phyloP scores from a whole-genome alignment of 2,329 filamentous ascomycete species.

The Curvularia eragrostidis region DNA sequence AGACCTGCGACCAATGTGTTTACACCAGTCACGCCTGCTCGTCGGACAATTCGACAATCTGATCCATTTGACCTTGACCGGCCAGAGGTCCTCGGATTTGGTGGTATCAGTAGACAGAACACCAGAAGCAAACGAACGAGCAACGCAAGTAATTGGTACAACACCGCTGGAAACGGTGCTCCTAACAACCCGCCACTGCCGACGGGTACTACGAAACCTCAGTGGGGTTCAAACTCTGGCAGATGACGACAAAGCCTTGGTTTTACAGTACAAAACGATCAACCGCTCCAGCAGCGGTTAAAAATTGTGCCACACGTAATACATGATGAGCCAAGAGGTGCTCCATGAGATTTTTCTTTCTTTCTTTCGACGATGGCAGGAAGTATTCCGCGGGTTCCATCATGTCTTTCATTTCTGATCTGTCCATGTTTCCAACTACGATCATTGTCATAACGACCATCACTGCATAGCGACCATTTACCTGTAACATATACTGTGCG shows the following conservation, averaged over 20 bases:
- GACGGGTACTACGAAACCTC: slow-evolving; percentile 23
- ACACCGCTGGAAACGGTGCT: slow-evolving; percentile 1
- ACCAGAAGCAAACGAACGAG: slow-evolving; percentile 38
- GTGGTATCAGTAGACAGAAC: slow-evolving; percentile 35
- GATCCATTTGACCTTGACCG: slow-evolving; percentile 52
- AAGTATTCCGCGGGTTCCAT: slow-evolving; percentile 46
- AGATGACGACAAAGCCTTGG: slow-evolving; percentile 24
- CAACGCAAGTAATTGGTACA: slow-evolving; percentile 41
- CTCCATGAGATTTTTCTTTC: slow-evolving; percentile 12
- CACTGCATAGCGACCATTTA: slow-evolving; percentile 4
- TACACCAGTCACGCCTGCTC: slow-evolving; percentile 21
- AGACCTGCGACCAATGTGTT: slow-evolving; percentile 40
- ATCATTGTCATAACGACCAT: background rate
- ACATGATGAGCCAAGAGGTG: slow-evolving; percentile 7
- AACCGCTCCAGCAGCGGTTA: slow-evolving; percentile 2
- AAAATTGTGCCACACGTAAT: slow-evolving; percentile 10
- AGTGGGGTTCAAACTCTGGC: slow-evolving; percentile 26
- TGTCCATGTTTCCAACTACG: slow-evolving; percentile 1
- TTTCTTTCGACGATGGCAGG: slow-evolving; percentile 36
- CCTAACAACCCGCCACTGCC: slow-evolving; percentile 30
- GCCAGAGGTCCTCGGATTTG: slow-evolving; percentile 49
- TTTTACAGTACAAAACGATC: slow-evolving; percentile 2
- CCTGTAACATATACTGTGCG: slow-evolving; percentile 7
- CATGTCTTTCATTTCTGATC: slow-evolving; percentile 2
- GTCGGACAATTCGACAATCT: slow-evolving; percentile 45